phyloP scores from a whole-genome alignment of 371 early-diverging fungal genomes.

The Mortierella sp. region DNA sequence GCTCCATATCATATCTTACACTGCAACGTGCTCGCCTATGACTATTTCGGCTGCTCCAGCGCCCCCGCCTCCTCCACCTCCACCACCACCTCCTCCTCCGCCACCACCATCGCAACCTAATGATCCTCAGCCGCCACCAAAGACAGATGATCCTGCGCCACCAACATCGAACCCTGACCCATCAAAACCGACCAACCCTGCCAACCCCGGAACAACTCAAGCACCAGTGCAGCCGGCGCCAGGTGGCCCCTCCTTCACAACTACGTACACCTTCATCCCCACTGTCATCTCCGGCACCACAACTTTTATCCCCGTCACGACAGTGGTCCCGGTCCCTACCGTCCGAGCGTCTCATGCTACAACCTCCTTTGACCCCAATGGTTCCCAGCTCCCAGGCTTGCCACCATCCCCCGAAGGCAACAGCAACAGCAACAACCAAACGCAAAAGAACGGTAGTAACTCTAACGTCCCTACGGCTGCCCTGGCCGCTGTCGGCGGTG shows the following conservation, averaged over 20 bases:
- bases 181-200: neutral
- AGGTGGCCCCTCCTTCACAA: slow-evolving; percentile 5
- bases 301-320: slow-evolving; percentile 4
- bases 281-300: slow-evolving; percentile 42
- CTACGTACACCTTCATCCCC: slow-evolving; percentile 12
- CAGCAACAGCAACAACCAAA: neutral
- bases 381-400: slow-evolving; percentile 22
- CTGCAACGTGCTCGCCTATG: slow-evolving; percentile 14
- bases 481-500: slow-evolving; percentile 35
- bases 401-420: slow-evolving; percentile 11
- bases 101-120: slow-evolving; percentile 19
- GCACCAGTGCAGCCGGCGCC: slow-evolving; percentile 2
- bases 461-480: slow-evolving; percentile 40
- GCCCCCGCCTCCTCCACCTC: slow-evolving; percentile 27
- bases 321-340: neutral
- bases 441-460: slow-evolving; percentile 2
- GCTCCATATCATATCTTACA: slow-evolving; percentile 8
- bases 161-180: slow-evolving; percentile 1
- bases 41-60: slow-evolving; percentile 14
- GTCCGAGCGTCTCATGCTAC: neutral
- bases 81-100: slow-evolving; percentile 22
- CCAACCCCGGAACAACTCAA: neutral
- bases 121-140: slow-evolving; percentile 5
- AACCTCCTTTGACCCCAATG: slow-evolving; percentile 9
- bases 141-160: neutral